A percentile compares a stretch with the other conserved stretches of the same genome.
Conservation (phyloP, 768 basidiomycete genomes). For the Russula earlei region DNA sequence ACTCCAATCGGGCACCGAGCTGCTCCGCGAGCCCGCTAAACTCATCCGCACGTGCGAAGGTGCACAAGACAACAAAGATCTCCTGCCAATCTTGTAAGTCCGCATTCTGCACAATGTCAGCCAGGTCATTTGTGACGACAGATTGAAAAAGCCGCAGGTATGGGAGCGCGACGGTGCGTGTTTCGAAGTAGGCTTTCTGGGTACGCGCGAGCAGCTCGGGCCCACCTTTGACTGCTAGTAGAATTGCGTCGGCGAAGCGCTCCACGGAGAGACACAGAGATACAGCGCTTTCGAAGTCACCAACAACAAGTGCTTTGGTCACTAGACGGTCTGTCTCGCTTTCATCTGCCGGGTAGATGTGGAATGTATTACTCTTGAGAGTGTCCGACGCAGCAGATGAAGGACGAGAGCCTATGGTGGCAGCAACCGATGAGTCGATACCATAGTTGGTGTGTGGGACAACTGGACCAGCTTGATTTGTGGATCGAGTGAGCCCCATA, state of each 20-base stretch:
- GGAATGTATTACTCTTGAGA: constrained; percentile 75
- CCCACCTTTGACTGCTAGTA: constrained; percentile 88
- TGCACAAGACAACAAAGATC: constrained; percentile 93
- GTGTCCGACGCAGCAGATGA: constrained; percentile 71
- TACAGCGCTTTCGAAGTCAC: constrained; percentile 92
- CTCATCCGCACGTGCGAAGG: constrained; percentile 79
- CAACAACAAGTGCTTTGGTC: constrained; percentile 88
- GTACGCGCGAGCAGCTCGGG: constrained; percentile 78
- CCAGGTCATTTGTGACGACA: constrained; percentile 84
- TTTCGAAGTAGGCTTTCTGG: constrained; percentile 89
- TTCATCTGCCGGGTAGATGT: constrained; percentile 82
- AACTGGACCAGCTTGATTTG: constrained; percentile 34
- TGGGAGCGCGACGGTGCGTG: constrained; percentile 61
- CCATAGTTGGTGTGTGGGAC: constrained; percentile 76
- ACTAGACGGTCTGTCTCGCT: constrained; percentile 80
- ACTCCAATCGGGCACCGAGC: constrained; percentile 84
- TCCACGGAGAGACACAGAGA: constrained; percentile 82
- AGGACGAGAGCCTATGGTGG: constrained; percentile 86
- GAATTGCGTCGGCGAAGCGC: constrained; percentile 88
- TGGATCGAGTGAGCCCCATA: constrained; percentile 46
- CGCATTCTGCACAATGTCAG: constrained; percentile 93
- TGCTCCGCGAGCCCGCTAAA: constrained; percentile 85
- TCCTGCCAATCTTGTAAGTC: constrained; percentile 93
- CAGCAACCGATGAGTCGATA: constrained; percentile 85
- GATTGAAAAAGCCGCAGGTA: constrained; percentile 93